Evolutionary conservation across 2,329 filamentous ascomycete genomes (phyloP).

Genomic region (Botrytis aclada): DNA sequence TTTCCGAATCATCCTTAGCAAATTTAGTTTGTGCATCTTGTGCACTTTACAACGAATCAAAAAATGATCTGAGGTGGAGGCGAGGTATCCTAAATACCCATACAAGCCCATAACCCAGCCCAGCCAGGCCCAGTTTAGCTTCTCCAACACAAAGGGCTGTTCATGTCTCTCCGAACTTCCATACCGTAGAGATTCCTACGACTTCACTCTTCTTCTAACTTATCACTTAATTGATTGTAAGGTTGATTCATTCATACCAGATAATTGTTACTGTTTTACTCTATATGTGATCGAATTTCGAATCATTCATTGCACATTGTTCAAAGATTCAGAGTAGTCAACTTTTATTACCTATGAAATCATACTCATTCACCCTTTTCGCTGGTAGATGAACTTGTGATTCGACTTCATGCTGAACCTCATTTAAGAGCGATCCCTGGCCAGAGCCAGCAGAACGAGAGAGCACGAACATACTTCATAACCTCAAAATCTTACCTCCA

Average conservation of each 20-base stretch:
- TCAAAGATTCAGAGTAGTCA: not conserved
- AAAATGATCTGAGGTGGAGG: constrained; percentile 10
- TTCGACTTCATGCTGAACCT: constrained; percentile 20
- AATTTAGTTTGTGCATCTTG: constrained; percentile 10
- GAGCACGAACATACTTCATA: not conserved
- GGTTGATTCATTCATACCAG: constrained; percentile 1
- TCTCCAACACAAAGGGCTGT: constrained; percentile 16
- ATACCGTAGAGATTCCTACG: constrained; percentile 3
- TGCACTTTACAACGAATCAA: constrained; percentile 14
- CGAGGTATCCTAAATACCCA: constrained; percentile 9
- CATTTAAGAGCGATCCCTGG: constrained; percentile 11
- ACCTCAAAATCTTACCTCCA: not conserved
- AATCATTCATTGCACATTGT: constrained; percentile 9
- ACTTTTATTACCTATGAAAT: not conserved
- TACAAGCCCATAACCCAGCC: not conserved
- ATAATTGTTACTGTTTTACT: not conserved
- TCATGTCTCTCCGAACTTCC: constrained; percentile 13
- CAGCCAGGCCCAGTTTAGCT: constrained; percentile 11
- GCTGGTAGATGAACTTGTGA: constrained; percentile 7
- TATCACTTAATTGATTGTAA: constrained; percentile 11
- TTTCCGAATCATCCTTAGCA: constrained; percentile 7
- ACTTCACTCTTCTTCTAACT: constrained; percentile 11
- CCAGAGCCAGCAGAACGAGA: constrained; percentile 12
- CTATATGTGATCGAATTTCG: not conserved
- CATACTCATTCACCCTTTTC: constrained; percentile 8